Percentiles rank a stretch among this genome's conserved stretches.
Conservation (phyloP, 495 filamentous ascomycete genomes). For the Lasiosphaeria miniovina region DNA sequence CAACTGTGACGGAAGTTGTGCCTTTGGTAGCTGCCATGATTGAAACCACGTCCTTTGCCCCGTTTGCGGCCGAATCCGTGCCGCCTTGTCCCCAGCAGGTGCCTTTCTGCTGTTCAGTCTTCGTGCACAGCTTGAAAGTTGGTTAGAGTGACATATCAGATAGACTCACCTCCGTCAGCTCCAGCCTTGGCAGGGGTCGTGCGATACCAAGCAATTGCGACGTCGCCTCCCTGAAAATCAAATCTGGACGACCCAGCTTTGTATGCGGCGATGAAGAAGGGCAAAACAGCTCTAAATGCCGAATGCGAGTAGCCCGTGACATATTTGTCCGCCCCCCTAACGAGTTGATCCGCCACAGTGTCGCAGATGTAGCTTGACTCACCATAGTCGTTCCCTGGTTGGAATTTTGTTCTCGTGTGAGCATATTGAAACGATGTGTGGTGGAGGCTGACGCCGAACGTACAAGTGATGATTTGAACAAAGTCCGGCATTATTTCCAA, state of each 20-base stretch:
- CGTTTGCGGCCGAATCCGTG: constrained; percentile 33
- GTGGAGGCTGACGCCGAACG: background rate
- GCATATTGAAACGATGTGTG: background rate
- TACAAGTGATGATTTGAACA: constrained; percentile 55
- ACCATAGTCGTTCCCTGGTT: constrained; percentile 73
- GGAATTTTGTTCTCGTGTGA: constrained; percentile 4
- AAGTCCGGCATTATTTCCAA: constrained; percentile 61
- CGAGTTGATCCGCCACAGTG: constrained; percentile 47
- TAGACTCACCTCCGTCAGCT: constrained; percentile 38
- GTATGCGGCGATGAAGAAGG: constrained; percentile 64
- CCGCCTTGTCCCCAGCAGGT: constrained; percentile 47
- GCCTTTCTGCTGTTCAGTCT: constrained; percentile 9
- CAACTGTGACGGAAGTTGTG: constrained; percentile 40
- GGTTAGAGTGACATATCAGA: background rate
- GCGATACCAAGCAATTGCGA: constrained; percentile 65
- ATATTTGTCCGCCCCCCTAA: constrained; percentile 49
- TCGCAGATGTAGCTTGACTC: constrained; percentile 74
- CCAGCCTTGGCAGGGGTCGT: constrained; percentile 36
- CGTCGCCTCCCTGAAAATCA: constrained; percentile 43
- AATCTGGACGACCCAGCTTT: constrained; percentile 49
- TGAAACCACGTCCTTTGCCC: constrained; percentile 46
- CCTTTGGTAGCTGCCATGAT: constrained; percentile 40
- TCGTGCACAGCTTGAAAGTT: background rate
- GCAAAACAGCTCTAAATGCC: constrained; percentile 49
- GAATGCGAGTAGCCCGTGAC: constrained; percentile 39